Evolutionary conservation across 306 rosid species (phyloP), one percentile per base, ranked within the genome.

Genomic region (Vigna unguiculata): DNA sequence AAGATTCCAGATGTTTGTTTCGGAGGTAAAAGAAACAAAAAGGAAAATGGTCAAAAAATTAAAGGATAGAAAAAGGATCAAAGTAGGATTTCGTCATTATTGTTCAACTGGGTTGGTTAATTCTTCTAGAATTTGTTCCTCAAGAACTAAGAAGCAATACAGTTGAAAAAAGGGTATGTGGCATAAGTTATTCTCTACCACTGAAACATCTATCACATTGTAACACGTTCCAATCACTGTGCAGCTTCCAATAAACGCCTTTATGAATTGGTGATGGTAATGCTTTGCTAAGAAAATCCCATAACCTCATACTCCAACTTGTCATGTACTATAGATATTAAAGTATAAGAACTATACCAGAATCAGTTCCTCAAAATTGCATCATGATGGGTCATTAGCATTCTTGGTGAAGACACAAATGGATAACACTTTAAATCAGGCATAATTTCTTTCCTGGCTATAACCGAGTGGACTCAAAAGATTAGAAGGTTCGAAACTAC

Each of bases 1-100:
- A 80, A 90, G 77, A 86, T 88, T 84, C 88, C 86, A n/a, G 5
- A 82, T 54, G 85, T 84, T 82, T 82, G 86, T 80, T 70, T 73
- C 58, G 51, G 38, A 55, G 41, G 55, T 60, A 71, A 75, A 80
- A 78, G 82, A 82, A 78, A 84, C 68, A 72, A 80, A 78, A 80
- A 57, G 82, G 49, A 79, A 75, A 72, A 47, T 16, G 53, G 66
- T 74, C 78, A 73, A 45, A 34, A 82, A 75, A 24, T 16, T 4
- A 49, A 48, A 25, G 19, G n/a, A 48, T 10, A 32, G 17, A 49
- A 16, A 60, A 55, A 67, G 54, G 67, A 68, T 28, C n/a, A 77
- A 72, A 38, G 83, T 66, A 60, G 68, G 48, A 9, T 40, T 32
- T 69, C 32, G 62, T 36, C 76, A 62, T 85, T 74, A 71, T 79